Evolutionary conservation across 2,329 filamentous ascomycete genomes (phyloP).

Genomic region (Monilinia fructigena): DNA sequence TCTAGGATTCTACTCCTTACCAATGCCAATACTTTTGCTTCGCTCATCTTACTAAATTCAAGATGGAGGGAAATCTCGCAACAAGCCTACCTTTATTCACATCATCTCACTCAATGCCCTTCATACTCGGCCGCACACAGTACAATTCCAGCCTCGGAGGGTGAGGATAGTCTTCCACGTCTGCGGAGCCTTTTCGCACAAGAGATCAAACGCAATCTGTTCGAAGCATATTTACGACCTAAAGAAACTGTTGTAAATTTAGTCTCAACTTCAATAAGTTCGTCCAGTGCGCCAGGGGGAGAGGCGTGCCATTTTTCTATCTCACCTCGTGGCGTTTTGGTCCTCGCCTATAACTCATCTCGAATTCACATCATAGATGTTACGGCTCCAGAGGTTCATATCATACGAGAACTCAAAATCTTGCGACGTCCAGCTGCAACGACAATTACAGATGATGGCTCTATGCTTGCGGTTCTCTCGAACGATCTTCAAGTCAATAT

Average conservation of each 20-base stretch:
- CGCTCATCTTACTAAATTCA: slow-evolving; percentile 62
- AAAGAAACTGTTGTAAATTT: slow-evolving; percentile 71
- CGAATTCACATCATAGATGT: slow-evolving; percentile 78
- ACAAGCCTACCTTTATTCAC: slow-evolving; percentile 60
- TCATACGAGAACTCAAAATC: slow-evolving; percentile 78
- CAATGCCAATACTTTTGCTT: slow-evolving; percentile 64
- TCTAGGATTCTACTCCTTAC: slow-evolving; percentile 59
- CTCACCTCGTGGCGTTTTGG: slow-evolving; percentile 70
- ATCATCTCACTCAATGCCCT: slow-evolving; percentile 61
- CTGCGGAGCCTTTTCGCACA: slow-evolving; percentile 66
- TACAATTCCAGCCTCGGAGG: slow-evolving; percentile 38
- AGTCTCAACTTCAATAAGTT: slow-evolving; percentile 80
- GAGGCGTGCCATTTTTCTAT: slow-evolving; percentile 84
- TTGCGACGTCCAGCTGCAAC: slow-evolving; percentile 71
- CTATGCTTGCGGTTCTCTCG: slow-evolving; percentile 74
- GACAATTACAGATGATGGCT: slow-evolving; percentile 76
- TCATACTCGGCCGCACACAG: slow-evolving; percentile 55
- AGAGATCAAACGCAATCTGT: slow-evolving; percentile 74
- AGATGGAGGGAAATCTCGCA: slow-evolving; percentile 66
- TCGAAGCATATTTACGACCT: slow-evolving; percentile 72
- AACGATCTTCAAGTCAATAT: slow-evolving; percentile 81
- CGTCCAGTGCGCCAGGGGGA: slow-evolving; percentile 74
- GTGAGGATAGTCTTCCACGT: slow-evolving; percentile 52
- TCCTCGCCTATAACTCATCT: slow-evolving; percentile 82
- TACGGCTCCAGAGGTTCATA: slow-evolving; percentile 55